These are phyloP conservation scores for Aspergillus carlsbadensis DNA, from an alignment of 495 filamentous ascomycete species.

Conservation along the genomic window DNA sequence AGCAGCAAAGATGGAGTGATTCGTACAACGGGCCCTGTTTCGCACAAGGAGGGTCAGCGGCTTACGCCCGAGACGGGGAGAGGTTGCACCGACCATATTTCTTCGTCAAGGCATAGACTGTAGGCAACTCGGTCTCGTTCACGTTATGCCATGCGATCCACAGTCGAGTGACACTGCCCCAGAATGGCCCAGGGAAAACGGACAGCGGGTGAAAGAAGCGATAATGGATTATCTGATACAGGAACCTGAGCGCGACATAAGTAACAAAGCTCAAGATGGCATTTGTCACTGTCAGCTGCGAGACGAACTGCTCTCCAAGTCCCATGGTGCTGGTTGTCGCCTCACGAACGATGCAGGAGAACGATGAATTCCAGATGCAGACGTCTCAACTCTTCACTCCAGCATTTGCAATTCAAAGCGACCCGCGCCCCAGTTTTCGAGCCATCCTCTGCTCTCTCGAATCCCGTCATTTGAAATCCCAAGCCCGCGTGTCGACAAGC, in stretches of 20 bases:
- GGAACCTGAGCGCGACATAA: conserved; percentile 28
- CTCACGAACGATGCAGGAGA: neutral
- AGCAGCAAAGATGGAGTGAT: conserved; percentile 46
- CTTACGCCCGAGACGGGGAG: neutral
- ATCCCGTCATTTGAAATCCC: too few species aligned
- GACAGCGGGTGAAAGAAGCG: conserved; percentile 52
- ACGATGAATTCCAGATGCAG: too few species aligned
- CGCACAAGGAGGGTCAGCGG: neutral
- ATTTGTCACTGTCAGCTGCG: conserved; percentile 34
- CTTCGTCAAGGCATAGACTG: conserved; percentile 40
- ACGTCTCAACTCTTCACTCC: neutral
- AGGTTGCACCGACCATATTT: conserved; percentile 43
- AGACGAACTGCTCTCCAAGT: conserved; percentile 27
- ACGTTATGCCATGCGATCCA: conserved; percentile 51
- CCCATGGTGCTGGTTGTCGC: conserved; percentile 25
- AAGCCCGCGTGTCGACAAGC: too few species aligned
- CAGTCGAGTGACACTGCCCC: conserved; percentile 49
- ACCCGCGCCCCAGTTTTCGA: too few species aligned
- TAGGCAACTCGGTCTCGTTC: conserved; percentile 39
- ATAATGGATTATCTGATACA: conserved; percentile 46
- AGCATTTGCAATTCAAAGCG: neutral
- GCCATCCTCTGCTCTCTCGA: too few species aligned
- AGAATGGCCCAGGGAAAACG: conserved; percentile 54
- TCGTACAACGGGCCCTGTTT: conserved; percentile 44
- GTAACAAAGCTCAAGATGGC: conserved; percentile 22